Conservation (phyloP, 2,329 filamentous ascomycete species). For the Simplicillium aogashimaense region DNA sequence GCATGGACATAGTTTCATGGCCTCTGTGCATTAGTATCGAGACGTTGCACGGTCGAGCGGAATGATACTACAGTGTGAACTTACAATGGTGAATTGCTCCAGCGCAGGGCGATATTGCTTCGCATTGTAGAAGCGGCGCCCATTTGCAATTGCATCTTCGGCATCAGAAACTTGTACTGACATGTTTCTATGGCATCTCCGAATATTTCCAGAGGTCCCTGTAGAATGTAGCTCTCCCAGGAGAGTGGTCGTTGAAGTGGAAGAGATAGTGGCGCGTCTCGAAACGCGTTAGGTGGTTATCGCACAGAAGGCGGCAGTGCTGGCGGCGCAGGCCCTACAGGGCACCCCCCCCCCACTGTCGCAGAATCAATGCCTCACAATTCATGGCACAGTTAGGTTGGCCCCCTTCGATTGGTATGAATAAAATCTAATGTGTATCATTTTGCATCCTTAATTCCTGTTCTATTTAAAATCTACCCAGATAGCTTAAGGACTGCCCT, state of each 20-base stretch:
- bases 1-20: constrained; percentile 25
- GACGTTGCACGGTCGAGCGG: constrained; percentile 2
- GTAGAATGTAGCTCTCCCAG: no score
- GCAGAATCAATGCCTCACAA: no score
- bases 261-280: no score
- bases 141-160: constrained; percentile 20
- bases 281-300: no score
- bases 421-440: neutral
- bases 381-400: no score
- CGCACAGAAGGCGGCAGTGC: no score
- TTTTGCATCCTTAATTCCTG: neutral
- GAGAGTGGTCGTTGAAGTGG: no score
- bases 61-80: constrained; percentile 1
- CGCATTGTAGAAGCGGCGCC: constrained; percentile 20
- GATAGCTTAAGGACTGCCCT: constrained; percentile 29
- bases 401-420: no score
- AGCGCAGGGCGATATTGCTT: constrained; percentile 24
- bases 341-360: no score
- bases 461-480: neutral
- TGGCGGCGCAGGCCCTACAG: no score
- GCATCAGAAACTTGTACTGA: constrained; percentile 6
- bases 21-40: constrained; percentile 12
- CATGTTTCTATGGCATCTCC: no score
- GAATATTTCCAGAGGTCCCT: no score
- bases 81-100: constrained; percentile 25